phyloP scores from a whole-genome alignment of 2,329 filamentous ascomycete species.

The Chaetomium sp. region DNA sequence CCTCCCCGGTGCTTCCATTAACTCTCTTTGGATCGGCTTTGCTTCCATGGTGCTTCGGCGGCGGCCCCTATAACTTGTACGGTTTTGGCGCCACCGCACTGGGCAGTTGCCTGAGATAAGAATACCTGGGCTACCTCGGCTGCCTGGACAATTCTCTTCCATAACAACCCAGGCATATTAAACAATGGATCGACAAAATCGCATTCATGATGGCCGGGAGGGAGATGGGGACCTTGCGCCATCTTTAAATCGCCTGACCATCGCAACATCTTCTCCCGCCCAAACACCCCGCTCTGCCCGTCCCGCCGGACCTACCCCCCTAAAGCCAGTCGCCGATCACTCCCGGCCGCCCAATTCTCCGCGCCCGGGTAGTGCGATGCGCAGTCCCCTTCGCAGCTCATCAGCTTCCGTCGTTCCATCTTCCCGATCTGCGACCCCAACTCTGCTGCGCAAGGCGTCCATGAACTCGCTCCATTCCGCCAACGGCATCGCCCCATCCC shows the following conservation, averaged over 20 bases:
- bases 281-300: constrained; percentile 34
- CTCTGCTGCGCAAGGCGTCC: constrained; percentile 58
- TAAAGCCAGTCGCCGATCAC: constrained; percentile 44
- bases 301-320: constrained; percentile 33
- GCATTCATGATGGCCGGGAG: constrained; percentile 1
- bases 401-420: constrained; percentile 41
- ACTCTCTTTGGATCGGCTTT: neutral
- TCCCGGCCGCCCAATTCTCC: constrained; percentile 45
- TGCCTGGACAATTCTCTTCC: neutral
- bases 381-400: constrained; percentile 46
- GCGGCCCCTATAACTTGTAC: neutral
- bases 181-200: constrained; percentile 17
- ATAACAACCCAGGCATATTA: constrained; percentile 5
- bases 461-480: constrained; percentile 57
- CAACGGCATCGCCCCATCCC: constrained; percentile 48
- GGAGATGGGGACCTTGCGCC: constrained; percentile 28
- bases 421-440: constrained; percentile 53
- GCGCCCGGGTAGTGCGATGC: constrained; percentile 43
- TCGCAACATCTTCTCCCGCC: constrained; percentile 27
- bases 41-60: constrained; percentile 2
- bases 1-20: neutral
- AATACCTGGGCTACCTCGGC: too few species aligned
- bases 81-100: neutral
- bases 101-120: constrained; percentile 2
- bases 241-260: constrained; percentile 33